Base-by-base conservation (phyloP, 139 green algal genomes). In the Chlorella sorokiniana region DNA sequence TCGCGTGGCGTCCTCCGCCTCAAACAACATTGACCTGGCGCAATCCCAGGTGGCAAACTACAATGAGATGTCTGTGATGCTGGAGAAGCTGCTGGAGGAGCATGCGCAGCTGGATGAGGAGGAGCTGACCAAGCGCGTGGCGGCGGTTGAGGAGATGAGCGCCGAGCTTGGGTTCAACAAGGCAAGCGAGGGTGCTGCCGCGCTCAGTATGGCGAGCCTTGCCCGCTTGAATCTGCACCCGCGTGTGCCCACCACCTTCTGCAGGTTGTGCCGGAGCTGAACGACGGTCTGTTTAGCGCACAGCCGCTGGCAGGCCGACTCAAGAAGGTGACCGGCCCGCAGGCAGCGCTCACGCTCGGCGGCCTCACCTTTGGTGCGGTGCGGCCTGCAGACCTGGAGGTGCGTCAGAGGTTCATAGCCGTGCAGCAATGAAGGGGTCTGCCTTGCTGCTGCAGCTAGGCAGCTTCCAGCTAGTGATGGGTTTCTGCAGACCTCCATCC, bases 261-360 rank as follows among this genome's bases (percentile, higher is more conserved):
- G 20, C 71, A 78, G 71, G 52, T 79, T 23, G 35, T 35, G 10
- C 35, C 35, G 10, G 72, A 64, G 35, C 35, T 69, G 35, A 79
- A 79, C 27, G 51, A 79, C 18, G 72, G 72, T 27, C 33, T 3
- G 18, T 79, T 79, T 68, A 10, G 54, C 11, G 72, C 72, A 23
- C 31, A 35, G 35, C 52, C 72, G 10, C 51, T 79, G 35, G 61
- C 42, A 18, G 52, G 72, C 52, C 72, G 52, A 31, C 72, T 79
- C 7, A 79, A 79, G 72, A 68, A 79, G 51, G 72, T 79, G 0
- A 79, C 72, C 4, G 72, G 52, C 33, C 22, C 52, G 18, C 23
- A 20, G 8, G 72, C 72, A 29, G 16, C 35, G 35, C 52, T 79
- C 3, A 68, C 56, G 4, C 35, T 79, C 42, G 72, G 52, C 35